A percentile compares a stretch with the other conserved stretches of the same genome.
These are phyloP conservation scores for Microcos paniculata DNA, from an alignment of 345 rosid genomes.

Conservation along the genomic window DNA sequence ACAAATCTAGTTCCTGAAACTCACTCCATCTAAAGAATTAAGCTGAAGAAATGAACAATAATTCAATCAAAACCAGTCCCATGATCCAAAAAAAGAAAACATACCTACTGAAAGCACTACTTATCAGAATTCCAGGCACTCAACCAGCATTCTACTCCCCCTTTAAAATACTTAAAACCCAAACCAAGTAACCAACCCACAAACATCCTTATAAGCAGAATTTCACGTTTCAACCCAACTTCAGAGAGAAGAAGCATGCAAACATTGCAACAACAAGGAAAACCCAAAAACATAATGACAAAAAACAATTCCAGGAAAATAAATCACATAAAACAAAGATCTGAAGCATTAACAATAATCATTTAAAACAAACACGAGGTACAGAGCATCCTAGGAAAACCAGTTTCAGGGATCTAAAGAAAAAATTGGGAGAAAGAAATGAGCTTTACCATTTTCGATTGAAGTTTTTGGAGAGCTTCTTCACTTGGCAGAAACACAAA, in stretches of 20 bases:
- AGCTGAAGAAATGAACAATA: too few relatives aligned
- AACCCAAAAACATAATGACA: not conserved
- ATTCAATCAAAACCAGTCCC: not conserved
- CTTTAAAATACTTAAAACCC: not conserved
- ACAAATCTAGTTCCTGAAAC: too few relatives aligned
- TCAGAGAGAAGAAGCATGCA: not conserved
- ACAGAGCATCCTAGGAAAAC: not conserved
- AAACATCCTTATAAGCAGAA: not conserved
- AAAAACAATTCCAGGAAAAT: too few relatives aligned
- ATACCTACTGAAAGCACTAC: not conserved
- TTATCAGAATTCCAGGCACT: not conserved
- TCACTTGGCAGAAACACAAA: not conserved
- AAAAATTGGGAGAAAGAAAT: not conserved
- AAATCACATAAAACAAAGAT: not conserved
- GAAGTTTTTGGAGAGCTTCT: not conserved
- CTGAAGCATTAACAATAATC: not conserved
- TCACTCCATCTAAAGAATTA: not conserved
- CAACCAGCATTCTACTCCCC: not conserved
- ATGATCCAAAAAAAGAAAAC: not conserved
- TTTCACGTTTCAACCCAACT: not conserved
- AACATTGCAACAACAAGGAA: not conserved
- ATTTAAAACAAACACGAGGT: not conserved
- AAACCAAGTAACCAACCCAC: not conserved
- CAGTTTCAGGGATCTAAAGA: not conserved
- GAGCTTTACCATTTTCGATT: conserved; percentile 10